Percentiles rank a stretch among this genome's conserved stretches.
Conservation (phyloP, 2,329 filamentous ascomycete genomes). For the Exophiala spinifera region DNA sequence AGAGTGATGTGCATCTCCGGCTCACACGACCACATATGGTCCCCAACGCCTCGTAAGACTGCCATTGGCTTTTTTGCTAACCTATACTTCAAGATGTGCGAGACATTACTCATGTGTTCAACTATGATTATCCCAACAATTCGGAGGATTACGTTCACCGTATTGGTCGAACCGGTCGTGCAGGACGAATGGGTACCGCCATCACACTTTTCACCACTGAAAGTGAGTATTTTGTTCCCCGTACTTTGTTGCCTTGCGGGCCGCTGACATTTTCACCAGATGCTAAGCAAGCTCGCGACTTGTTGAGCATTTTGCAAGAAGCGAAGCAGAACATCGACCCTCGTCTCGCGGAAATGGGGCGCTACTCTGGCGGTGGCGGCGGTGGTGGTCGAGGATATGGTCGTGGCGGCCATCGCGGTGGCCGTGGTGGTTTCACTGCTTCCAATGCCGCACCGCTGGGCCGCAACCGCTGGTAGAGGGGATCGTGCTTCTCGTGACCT, state of each 20-base stretch:
- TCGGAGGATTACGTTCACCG: conserved; percentile 68
- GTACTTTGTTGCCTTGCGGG: neutral
- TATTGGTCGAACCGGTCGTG: conserved; percentile 66
- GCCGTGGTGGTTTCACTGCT: conserved; percentile 53
- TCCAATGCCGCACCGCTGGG: conserved; percentile 59
- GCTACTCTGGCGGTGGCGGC: conserved; percentile 83
- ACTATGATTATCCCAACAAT: conserved; percentile 99
- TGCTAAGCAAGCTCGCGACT: conserved; percentile 92
- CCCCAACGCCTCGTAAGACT: conserved; percentile 43
- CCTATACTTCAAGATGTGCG: conserved; percentile 90
- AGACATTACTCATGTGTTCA: conserved; percentile 99
- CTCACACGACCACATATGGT: conserved; percentile 60
- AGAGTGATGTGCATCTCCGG: conserved; percentile 57
- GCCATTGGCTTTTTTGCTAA: conserved; percentile 65
- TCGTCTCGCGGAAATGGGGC: conserved; percentile 90
- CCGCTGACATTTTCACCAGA: conserved; percentile 49
- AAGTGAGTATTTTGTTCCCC: conserved; percentile 61
- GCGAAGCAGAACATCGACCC: conserved; percentile 98
- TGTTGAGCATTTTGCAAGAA: conserved; percentile 87
- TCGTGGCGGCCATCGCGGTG: conserved; percentile 63
- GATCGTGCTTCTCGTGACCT: neutral
- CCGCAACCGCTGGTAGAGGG: conserved; percentile 53
- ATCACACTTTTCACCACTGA: conserved; percentile 99
- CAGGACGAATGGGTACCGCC: conserved; percentile 87
- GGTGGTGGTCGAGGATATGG: conserved; percentile 66